Percentiles rank a stretch among this genome's conserved stretches.
phyloP scores from a whole-genome alignment of 2,329 filamentous ascomycete genomes.

The Ceratocystis albifundus region DNA sequence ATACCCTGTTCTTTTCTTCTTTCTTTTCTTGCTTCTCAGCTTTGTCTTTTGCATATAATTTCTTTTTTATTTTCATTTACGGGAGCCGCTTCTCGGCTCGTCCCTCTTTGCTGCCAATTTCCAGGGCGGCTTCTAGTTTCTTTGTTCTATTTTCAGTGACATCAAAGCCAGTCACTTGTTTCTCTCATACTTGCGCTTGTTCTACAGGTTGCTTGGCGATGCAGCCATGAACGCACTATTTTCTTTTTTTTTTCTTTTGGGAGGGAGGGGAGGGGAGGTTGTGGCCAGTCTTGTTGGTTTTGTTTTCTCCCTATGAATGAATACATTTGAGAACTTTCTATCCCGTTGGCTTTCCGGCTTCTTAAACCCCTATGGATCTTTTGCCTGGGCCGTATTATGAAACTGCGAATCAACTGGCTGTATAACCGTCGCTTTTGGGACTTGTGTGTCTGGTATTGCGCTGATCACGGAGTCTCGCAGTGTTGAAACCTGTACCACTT shows the following conservation, averaged over 20 bases:
- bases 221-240: background rate
- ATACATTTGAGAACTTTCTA: background rate
- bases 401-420: background rate
- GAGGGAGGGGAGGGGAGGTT: no score
- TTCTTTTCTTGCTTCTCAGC: background rate
- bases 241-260: background rate
- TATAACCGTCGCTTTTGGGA: background rate
- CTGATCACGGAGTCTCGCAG: constrained; percentile 2
- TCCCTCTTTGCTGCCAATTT: background rate
- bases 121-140: background rate
- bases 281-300: background rate
- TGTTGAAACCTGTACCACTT: constrained; percentile 7
- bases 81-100: background rate
- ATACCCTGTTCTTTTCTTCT: constrained; percentile 5
- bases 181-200: constrained; percentile 1
- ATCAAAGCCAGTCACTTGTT: background rate
- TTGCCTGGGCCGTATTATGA: background rate
- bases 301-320: background rate
- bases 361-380: background rate
- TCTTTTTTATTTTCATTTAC: background rate
- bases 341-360: background rate
- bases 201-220: background rate
- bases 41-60: constrained; percentile 15
- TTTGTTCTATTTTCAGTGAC: background rate
- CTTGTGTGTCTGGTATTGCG: background rate